Conservation (phyloP, 768 basidiomycete species). For the Boletus speciosus region DNA sequence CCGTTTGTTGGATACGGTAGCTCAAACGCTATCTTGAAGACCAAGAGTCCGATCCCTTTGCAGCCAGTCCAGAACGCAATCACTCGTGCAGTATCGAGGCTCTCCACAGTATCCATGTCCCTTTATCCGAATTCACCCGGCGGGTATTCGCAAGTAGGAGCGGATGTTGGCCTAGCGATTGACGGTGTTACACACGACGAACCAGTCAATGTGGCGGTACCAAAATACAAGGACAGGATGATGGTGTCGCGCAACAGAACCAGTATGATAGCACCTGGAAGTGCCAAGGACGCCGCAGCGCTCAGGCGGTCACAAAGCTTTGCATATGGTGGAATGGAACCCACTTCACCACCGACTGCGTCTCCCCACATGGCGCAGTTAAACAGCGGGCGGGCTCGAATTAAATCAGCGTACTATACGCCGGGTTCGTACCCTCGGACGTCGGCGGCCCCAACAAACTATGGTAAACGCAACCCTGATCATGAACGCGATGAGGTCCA, state of each 20-base stretch:
- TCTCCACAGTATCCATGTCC: constrained; percentile 44
- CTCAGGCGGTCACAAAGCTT: constrained; percentile 33
- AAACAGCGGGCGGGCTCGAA: constrained; percentile 56
- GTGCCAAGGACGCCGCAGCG: constrained; percentile 18
- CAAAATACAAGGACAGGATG: constrained; percentile 36
- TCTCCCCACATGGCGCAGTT: constrained; percentile 22
- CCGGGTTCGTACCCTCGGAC: constrained; percentile 52
- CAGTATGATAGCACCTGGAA: constrained; percentile 20
- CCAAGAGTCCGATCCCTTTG: constrained; percentile 28
- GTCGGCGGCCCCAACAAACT: constrained; percentile 41
- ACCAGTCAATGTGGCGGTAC: constrained; percentile 31
- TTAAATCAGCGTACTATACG: constrained; percentile 67
- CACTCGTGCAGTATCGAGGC: constrained; percentile 38
- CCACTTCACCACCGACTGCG: constrained; percentile 39
- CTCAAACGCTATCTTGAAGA: constrained; percentile 19
- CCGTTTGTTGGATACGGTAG: constrained; percentile 28
- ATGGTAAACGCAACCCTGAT: constrained; percentile 33
- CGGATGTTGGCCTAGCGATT: constrained; percentile 35
- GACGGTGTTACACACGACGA: constrained; percentile 41
- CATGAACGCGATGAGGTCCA: constrained; percentile 33
- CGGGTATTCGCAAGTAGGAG: constrained; percentile 20
- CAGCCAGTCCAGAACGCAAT: constrained; percentile 42
- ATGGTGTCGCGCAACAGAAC: constrained; percentile 15
- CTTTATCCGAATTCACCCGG: constrained; percentile 46
- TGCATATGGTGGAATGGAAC: constrained; percentile 56